phyloP scores from a whole-genome alignment of 805 yeast genomes.

The Metschnikowia vanudenii region DNA sequence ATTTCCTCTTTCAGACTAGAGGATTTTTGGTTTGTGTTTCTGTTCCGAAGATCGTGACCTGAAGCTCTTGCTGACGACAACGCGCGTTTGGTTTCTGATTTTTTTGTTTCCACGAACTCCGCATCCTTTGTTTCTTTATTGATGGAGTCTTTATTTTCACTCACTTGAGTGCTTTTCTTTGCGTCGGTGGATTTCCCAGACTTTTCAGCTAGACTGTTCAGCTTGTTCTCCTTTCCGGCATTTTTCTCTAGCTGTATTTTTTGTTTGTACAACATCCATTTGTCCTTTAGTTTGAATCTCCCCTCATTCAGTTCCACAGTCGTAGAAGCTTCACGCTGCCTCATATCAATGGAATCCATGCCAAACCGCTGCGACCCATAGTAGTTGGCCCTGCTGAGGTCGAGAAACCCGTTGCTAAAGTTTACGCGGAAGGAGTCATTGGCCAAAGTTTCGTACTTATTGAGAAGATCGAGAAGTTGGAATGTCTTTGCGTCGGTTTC shows the following conservation, averaged over 20 bases:
- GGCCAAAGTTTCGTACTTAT: constrained; percentile 32
- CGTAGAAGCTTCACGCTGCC: constrained; percentile 30
- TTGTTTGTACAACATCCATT: not conserved
- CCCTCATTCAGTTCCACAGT: constrained; percentile 11
- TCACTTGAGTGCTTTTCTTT: too few species aligned
- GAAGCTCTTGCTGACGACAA: not conserved
- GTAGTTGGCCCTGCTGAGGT: constrained; percentile 48
- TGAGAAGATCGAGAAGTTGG: constrained; percentile 30
- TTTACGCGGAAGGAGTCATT: constrained; percentile 19
- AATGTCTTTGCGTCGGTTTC: not conserved
- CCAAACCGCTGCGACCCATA: constrained; percentile 36
- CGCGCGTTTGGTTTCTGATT: not conserved
- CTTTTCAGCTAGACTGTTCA: not conserved
- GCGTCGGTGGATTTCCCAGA: too few species aligned
- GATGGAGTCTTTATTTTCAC: not conserved
- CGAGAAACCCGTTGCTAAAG: constrained; percentile 37
- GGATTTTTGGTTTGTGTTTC: not conserved
- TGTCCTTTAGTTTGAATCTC: not conserved
- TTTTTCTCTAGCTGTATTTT: too few species aligned
- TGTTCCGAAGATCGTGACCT: not conserved
- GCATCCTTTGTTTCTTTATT: not conserved
- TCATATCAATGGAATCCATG: constrained; percentile 39
- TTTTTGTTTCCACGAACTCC: too few species aligned
- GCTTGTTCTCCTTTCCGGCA: too few species aligned
- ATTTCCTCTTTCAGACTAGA: not conserved